Evolutionary conservation across 108 stramenopile genomes (phyloP).

Genomic region (Discostella stelligeroides): DNA sequence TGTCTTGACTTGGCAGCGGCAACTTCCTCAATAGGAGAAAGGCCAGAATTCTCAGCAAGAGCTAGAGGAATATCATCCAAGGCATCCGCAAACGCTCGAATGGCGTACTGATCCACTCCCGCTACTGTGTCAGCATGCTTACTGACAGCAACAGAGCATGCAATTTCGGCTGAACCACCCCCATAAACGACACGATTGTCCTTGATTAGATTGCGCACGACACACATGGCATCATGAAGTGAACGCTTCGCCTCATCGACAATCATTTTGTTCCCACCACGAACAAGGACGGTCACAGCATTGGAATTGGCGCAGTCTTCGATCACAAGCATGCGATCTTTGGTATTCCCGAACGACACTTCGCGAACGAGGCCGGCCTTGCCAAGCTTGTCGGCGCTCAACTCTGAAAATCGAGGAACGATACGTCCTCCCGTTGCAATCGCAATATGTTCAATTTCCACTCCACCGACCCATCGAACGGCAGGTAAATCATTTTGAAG

Average conservation of each 20-base stretch:
- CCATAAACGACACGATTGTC: conserved; percentile 99
- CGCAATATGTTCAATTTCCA: conserved; percentile 99
- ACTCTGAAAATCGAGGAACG: conserved; percentile 95
- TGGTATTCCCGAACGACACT: conserved; percentile 96
- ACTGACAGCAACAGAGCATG: conserved; percentile 94
- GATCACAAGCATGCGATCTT: conserved; percentile 95
- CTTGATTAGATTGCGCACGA: conserved; percentile 96
- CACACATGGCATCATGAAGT: conserved; percentile 99
- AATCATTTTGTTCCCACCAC: conserved; percentile 99
- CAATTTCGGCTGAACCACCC: conserved; percentile 98
- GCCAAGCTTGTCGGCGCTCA: conserved; percentile 95
- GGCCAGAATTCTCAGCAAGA: conserved; percentile 98
- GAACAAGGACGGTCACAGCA: conserved; percentile 96
- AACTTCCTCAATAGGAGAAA: conserved; percentile 96
- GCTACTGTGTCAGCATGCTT: conserved; percentile 91
- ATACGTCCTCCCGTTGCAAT: conserved; percentile 99
- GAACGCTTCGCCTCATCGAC: conserved; percentile 99
- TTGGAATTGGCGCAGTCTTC: conserved; percentile 96
- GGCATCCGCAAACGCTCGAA: conserved; percentile 99
- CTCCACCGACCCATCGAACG: conserved; percentile 98
- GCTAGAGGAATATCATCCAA: conserved; percentile 99
- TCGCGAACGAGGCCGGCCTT: conserved; percentile 92
- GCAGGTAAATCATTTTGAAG: conserved; percentile 93
- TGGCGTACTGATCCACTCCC: conserved; percentile 98
- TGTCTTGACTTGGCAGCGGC: conserved; percentile 95